A percentile compares a stretch with the other conserved stretches of the same genome.
Conservation (phyloP, 805 yeast genomes). For the Ogataea corticis region DNA sequence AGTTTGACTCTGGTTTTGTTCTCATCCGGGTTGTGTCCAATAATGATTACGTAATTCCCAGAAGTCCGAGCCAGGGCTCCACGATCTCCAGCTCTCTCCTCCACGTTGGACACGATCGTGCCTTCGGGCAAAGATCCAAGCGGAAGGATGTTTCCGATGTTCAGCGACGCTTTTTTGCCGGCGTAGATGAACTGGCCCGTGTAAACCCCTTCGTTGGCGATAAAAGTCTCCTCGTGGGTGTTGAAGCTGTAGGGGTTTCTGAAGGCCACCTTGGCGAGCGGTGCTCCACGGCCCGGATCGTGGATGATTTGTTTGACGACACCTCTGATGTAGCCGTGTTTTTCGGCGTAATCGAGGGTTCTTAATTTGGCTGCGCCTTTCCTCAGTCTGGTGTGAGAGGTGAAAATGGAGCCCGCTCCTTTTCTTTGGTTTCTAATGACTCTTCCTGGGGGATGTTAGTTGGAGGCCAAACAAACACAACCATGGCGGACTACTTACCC, state of each 20-base stretch:
- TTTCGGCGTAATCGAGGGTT: slow-evolving; percentile 97
- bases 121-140: slow-evolving; percentile 97
- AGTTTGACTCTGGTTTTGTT: slow-evolving; percentile 98
- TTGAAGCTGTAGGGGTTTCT: slow-evolving; percentile 98
- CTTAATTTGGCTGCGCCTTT: slow-evolving; percentile 99
- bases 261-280: slow-evolving; percentile 97
- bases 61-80: slow-evolving; percentile 99
- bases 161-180: slow-evolving; percentile 96
- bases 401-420: slow-evolving; percentile 99
- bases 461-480: neutral
- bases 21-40: slow-evolving; percentile 98
- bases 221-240: slow-evolving; percentile 95
- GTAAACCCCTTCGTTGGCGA: slow-evolving; percentile 99
- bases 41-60: slow-evolving; percentile 97
- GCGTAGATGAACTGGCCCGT: slow-evolving; percentile 98
- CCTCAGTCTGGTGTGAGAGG: slow-evolving; percentile 99
- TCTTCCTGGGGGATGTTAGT: slow-evolving; percentile 60
- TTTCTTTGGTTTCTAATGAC: slow-evolving; percentile 99
- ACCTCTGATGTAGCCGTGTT: slow-evolving; percentile 99
- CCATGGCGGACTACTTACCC: neutral
- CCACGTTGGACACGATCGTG: slow-evolving; percentile 96
- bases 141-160: slow-evolving; percentile 95
- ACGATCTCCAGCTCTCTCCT: slow-evolving; percentile 98
- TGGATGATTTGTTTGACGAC: slow-evolving; percentile 96
- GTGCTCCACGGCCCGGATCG: slow-evolving; percentile 99